Evolutionary conservation across 176 grass and related monocot genomes (phyloP).

Genomic region (Puccinellia tenuiflora): DNA sequence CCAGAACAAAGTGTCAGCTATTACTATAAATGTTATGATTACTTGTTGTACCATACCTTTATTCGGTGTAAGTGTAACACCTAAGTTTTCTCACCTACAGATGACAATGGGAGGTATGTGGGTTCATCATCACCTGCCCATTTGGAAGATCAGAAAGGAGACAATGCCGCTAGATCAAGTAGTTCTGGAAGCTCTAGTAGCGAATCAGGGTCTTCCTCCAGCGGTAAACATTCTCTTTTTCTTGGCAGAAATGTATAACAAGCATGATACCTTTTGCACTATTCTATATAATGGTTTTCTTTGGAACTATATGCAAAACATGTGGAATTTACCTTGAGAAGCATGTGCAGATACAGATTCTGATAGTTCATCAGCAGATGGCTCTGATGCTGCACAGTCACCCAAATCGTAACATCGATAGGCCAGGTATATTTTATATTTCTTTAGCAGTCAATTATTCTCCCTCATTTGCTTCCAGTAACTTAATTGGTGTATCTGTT

Average conservation of each 20-base stretch:
- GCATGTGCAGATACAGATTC: constrained; percentile 64
- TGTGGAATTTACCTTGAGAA: constrained; percentile 32
- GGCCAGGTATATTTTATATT: constrained; percentile 41
- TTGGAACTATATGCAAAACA: neutral
- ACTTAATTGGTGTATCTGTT: neutral
- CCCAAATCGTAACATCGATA: constrained; percentile 55
- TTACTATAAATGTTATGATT: neutral
- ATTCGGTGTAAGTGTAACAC: constrained; percentile 18
- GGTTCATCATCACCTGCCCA: constrained; percentile 46
- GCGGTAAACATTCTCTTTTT: constrained; percentile 41
- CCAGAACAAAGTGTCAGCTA: neutral
- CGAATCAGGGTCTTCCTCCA: constrained; percentile 67
- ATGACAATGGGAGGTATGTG: constrained; percentile 52
- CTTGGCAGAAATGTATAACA: constrained; percentile 2
- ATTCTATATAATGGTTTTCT: neutral
- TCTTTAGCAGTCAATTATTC: neutral
- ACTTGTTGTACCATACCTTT: constrained; percentile 3
- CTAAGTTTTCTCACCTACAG: constrained; percentile 28
- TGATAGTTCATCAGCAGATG: constrained; percentile 79
- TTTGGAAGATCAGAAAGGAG: constrained; percentile 51
- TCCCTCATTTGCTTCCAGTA: neutral
- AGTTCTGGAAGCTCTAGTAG: constrained; percentile 78
- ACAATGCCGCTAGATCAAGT: constrained; percentile 53
- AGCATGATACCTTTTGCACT: neutral
- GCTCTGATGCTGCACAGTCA: constrained; percentile 61